phyloP scores from a whole-genome alignment of 139 green algal species.

The Limnomonas spitsbergensis region DNA sequence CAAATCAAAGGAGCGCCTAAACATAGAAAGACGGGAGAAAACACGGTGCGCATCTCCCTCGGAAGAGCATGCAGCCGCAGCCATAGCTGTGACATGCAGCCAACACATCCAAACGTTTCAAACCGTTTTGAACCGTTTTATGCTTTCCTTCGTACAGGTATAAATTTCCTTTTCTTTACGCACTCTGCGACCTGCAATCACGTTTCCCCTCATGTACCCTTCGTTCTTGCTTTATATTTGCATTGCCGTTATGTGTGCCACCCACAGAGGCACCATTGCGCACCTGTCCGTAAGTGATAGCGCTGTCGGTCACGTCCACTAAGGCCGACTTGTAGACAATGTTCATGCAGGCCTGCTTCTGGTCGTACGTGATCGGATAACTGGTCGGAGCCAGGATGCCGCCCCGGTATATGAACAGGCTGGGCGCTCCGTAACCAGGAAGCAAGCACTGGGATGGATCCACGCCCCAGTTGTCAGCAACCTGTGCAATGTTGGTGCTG shows the following conservation, averaged over 20 bases:
- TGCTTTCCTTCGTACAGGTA: neutral
- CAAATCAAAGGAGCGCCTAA: too few relatives aligned
- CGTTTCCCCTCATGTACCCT: neutral
- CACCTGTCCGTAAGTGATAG: constrained; percentile 7
- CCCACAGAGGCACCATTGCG: too few relatives aligned
- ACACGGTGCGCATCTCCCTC: too few relatives aligned
- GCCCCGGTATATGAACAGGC: neutral
- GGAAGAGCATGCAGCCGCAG: too few relatives aligned
- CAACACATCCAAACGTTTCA: too few relatives aligned
- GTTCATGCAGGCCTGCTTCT: neutral
- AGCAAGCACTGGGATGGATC: neutral
- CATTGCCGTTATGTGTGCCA: neutral
- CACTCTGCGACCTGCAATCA: neutral
- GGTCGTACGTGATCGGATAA: constrained; percentile 16
- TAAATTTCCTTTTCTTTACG: neutral
- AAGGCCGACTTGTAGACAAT: neutral
- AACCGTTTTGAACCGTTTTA: neutral
- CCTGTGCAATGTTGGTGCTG: neutral
- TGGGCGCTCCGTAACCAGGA: neutral
- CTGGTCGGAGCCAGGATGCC: constrained; percentile 5
- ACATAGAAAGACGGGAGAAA: too few relatives aligned
- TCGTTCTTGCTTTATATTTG: neutral
- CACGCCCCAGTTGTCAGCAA: constrained; percentile 5
- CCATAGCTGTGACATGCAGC: too few relatives aligned
- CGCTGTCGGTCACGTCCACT: neutral